Conservation (phyloP, 371 early-diverging fungal genomes). For the Mortierella sp. region DNA sequence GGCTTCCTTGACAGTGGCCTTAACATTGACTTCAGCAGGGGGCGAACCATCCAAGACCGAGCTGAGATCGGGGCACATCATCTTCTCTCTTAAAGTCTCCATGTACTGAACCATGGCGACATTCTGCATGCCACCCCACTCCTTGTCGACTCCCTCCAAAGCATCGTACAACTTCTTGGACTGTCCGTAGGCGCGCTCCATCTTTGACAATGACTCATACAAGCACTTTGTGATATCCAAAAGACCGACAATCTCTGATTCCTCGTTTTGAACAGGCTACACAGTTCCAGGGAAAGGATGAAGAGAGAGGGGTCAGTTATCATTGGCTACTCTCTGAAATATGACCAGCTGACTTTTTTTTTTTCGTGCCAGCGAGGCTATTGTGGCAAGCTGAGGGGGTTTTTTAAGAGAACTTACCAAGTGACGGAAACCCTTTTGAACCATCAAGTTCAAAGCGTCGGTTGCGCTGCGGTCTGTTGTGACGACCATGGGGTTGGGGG, state of each 20-base stretch:
- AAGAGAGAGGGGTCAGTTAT: not conserved
- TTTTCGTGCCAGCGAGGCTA: not conserved
- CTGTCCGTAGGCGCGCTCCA: constrained; percentile 94
- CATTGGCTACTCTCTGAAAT: not conserved
- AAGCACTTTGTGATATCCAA: constrained; percentile 97
- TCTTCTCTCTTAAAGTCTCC: constrained; percentile 80
- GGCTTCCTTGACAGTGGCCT: constrained; percentile 90
- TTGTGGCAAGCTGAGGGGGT: not conserved
- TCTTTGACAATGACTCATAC: constrained; percentile 94
- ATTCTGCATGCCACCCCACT: constrained; percentile 76
- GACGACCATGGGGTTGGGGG: constrained; percentile 90
- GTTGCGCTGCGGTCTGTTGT: constrained; percentile 87
- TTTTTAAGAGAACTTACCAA: constrained; percentile 66
- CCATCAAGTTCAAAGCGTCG: constrained; percentile 96
- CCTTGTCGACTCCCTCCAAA: constrained; percentile 93
- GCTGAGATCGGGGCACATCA: constrained; percentile 91
- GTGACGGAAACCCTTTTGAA: constrained; percentile 93
- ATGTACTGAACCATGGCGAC: constrained; percentile 76
- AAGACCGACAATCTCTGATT: constrained; percentile 93
- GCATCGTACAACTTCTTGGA: constrained; percentile 91
- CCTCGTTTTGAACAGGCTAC: constrained; percentile 93
- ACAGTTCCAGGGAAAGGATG: not conserved
- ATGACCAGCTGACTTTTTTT: not conserved
- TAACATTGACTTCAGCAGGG: constrained; percentile 85
- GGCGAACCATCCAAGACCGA: constrained; percentile 80